phyloP scores from a whole-genome alignment of 352 stramenopile genomes.

The Pythium volutum region DNA sequence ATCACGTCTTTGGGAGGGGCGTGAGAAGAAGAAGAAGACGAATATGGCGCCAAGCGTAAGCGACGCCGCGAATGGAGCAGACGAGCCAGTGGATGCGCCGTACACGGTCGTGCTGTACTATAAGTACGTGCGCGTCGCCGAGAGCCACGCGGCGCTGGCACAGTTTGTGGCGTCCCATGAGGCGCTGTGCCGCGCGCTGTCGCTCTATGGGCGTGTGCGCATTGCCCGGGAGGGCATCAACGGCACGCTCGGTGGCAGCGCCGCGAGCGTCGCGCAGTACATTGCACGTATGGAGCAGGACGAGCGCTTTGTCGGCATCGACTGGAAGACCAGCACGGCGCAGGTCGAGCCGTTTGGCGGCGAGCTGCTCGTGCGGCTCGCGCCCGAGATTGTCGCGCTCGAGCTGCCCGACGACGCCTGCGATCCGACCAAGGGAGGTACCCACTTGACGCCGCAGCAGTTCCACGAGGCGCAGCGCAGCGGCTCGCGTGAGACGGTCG shows the following conservation, averaged over 20 bases:
- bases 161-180: conserved; percentile 42
- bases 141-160: conserved; percentile 35
- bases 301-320: conserved; percentile 37
- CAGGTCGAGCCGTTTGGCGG: conserved; percentile 46
- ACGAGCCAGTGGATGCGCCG: conserved; percentile 11
- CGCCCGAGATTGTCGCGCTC: conserved; percentile 75
- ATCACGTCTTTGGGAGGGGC: neutral
- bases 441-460: conserved; percentile 56
- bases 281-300: conserved; percentile 47
- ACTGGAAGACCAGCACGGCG: conserved; percentile 82
- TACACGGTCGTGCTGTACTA: conserved; percentile 82
- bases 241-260: conserved; percentile 64
- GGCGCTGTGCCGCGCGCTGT: conserved; percentile 43
- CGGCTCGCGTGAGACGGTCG: conserved; percentile 25
- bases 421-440: conserved; percentile 40
- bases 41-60: conserved; percentile 28
- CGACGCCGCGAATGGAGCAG: conserved; percentile 22
- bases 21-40: neutral
- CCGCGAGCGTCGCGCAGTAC: conserved; percentile 53
- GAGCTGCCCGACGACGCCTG: conserved; percentile 55
- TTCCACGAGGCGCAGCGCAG: conserved; percentile 51
- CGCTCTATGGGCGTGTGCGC: conserved; percentile 68
- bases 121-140: conserved; percentile 73
- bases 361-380: conserved; percentile 64
- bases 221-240: conserved; percentile 86